These are phyloP conservation scores for Carpinus viminea DNA, from an alignment of 306 rosid genomes.

Conservation along the genomic window DNA sequence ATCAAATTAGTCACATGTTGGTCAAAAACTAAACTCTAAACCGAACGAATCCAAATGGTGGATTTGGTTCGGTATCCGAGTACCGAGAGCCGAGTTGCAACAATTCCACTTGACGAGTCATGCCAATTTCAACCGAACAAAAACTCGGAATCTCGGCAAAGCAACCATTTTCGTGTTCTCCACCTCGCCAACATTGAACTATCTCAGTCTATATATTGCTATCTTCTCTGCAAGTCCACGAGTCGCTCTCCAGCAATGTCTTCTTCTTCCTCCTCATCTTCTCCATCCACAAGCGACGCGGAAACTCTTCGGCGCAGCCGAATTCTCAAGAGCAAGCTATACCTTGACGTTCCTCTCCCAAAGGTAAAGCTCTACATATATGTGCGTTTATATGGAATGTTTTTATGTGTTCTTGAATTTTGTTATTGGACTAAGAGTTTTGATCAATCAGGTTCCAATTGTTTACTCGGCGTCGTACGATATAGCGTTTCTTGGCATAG, in stretches of 20 bases:
- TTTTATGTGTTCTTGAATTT: not conserved
- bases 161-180: constrained; percentile 11
- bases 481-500: constrained; percentile 79
- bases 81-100: not conserved
- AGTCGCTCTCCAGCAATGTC: constrained; percentile 45
- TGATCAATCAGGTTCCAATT: constrained; percentile 74
- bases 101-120: not conserved
- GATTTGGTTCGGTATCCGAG: no score
- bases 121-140: constrained; percentile 17
- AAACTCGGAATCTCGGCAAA: constrained; percentile 26
- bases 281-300: constrained; percentile 34
- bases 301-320: constrained; percentile 50
- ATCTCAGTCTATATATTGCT: constrained; percentile 18
- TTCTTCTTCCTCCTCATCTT: constrained; percentile 48
- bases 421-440: constrained; percentile 9
- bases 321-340: constrained; percentile 80
- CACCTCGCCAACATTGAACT: constrained; percentile 21
- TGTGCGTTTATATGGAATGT: not conserved
- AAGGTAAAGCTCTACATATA: constrained; percentile 46
- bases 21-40: no score
- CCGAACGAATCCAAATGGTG: no score
- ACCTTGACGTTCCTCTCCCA: constrained; percentile 63
- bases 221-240: constrained; percentile 19
- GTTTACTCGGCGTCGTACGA: constrained; percentile 73
- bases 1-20: no score